Conservation (phyloP, 139 green algal genomes). For the Deuterostichococcus epilithicus region DNA sequence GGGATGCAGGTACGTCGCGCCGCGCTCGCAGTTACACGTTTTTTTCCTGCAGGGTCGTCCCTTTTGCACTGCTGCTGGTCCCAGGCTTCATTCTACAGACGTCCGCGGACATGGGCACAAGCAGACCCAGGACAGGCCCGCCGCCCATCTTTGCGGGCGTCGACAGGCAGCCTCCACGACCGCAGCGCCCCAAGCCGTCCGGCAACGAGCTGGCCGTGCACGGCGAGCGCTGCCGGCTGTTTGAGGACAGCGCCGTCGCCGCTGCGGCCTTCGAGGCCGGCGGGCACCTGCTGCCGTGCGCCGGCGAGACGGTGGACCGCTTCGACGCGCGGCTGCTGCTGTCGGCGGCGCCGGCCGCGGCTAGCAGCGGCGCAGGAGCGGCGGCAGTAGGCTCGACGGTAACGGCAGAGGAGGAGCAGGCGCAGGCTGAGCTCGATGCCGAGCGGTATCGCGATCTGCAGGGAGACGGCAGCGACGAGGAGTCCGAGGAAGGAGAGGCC, state of each 20-base stretch:
- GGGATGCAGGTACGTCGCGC: too few species aligned
- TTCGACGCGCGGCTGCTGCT: constrained; percentile 24
- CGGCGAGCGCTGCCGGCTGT: not conserved
- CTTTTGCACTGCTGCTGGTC: too few species aligned
- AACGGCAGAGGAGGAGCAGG: not conserved
- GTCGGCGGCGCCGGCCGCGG: not conserved
- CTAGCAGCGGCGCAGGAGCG: not conserved
- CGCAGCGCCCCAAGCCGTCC: not conserved
- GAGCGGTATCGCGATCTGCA: constrained; percentile 32
- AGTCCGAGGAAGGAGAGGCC: not conserved
- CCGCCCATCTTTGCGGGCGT: not conserved
- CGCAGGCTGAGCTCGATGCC: constrained; percentile 15
- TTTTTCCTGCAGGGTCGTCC: too few species aligned
- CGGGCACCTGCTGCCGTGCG: constrained; percentile 6
- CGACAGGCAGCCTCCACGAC: not conserved
- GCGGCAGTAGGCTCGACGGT: not conserved
- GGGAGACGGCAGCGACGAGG: not conserved
- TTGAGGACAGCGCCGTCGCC: not conserved
- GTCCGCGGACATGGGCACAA: too few species aligned
- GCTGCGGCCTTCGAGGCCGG: not conserved
- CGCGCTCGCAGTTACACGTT: too few species aligned
- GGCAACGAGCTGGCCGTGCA: not conserved
- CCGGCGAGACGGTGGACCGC: constrained; percentile 11
- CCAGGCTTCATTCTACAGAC: too few species aligned
- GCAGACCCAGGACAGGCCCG: too few species aligned